Evolutionary conservation across 805 yeast species (phyloP), one percentile per base, ranked within the genome.

Genomic region (Komagataella phaffii): DNA sequence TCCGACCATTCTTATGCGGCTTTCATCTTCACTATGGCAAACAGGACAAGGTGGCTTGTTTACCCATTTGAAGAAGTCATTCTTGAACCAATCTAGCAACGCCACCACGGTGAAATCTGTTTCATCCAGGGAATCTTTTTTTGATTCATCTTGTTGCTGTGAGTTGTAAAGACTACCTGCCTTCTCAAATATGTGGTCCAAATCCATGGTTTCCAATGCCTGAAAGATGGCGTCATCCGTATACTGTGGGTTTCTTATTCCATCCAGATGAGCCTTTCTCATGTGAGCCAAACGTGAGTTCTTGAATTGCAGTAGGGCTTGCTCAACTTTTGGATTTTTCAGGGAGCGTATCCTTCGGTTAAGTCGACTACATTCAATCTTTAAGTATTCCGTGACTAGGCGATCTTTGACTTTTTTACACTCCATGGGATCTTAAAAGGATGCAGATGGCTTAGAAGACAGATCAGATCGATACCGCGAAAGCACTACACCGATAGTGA

Each of bases 41-140:
- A 50, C 50, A 0, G 68, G 61, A 57, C 96, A 87, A 8, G 69
- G 62, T 0, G 93, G 88, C 44, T 74, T 73, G 58, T 85, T 84
- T 7, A 87, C 81, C 98, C 98, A 91, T 24, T 66, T 70, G 68
- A 91, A 91, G 68, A 87, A 89, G 45, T 79, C 83, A 45, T 80
- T 70, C 58, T 88, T 88, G 69, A 83, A 91, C 82, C 88, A 85
- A 48, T 72, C 65, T 12, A 85, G 65, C 36, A 82, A 61, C 54
- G 77, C 84, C 55, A 69, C 70, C 1, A 84, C 83, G 2, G 85
- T 55, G 24, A 74, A 67, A 60, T 85, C 91, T 44, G 77, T 73
- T 52, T 77, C 72, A 17, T 77, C 73, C 57, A 69, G 67, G 21
- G 53, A 54, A 0, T 54, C 53, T 6, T 52, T 48, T 8, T 48